A percentile compares a stretch with the other conserved stretches of the same genome.
phyloP scores from a whole-genome alignment of 495 filamentous ascomycete genomes.

The Podospora fimiseda region DNA sequence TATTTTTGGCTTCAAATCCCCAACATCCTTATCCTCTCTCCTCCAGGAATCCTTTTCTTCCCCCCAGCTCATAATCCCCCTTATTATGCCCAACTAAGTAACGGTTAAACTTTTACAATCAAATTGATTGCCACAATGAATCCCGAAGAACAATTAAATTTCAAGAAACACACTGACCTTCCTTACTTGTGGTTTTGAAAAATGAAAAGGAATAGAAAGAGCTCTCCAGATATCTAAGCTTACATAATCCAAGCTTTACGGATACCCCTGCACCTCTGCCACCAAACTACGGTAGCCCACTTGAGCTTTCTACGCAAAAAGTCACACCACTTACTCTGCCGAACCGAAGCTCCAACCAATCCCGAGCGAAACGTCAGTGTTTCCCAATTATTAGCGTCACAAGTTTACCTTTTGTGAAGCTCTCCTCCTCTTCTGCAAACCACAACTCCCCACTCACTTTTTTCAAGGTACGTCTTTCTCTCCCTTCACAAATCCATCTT shows the following conservation, averaged over 20 bases:
- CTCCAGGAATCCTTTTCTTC: too few relatives aligned
- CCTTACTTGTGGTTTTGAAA: too few relatives aligned
- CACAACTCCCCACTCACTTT: constrained; percentile 10
- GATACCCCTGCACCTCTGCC: constrained; percentile 11
- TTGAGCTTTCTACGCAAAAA: constrained; percentile 6
- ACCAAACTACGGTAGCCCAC: neutral
- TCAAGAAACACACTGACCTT: too few relatives aligned
- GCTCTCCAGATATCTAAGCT: too few relatives aligned
- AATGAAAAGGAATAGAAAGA: too few relatives aligned
- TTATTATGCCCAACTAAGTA: too few relatives aligned
- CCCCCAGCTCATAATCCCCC: too few relatives aligned
- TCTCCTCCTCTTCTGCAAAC: neutral
- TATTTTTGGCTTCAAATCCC: too few relatives aligned
- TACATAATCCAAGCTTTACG: neutral
- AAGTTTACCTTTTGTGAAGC: constrained; percentile 7
- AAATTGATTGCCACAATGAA: too few relatives aligned
- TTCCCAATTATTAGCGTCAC: constrained; percentile 9
- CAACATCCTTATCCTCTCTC: too few relatives aligned
- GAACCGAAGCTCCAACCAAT: constrained; percentile 11
- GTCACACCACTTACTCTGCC: constrained; percentile 16
- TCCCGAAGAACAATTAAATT: too few relatives aligned
- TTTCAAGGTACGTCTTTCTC: constrained; percentile 1
- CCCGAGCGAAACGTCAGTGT: constrained; percentile 6
- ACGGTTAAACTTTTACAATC: too few relatives aligned
- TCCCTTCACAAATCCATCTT: neutral